Evolutionary conservation across 2,329 filamentous ascomycete species (phyloP), one percentile per base, ranked within the genome.

Genomic region (Teratosphaeria zuluensis): DNA sequence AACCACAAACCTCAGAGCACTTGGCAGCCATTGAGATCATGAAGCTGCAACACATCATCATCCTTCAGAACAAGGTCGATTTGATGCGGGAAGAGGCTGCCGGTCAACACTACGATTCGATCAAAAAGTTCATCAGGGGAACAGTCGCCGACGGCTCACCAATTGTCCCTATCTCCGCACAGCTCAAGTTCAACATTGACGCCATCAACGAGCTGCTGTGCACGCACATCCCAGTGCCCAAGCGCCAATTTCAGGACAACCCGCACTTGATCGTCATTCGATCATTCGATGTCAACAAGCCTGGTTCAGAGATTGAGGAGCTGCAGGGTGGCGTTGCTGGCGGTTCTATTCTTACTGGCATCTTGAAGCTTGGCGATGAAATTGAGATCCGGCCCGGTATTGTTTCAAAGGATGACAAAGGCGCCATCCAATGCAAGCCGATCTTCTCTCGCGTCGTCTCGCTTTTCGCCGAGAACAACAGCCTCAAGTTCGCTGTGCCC

Each of bases 41-140:
- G 94, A 99, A 99, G 83, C 85, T 99, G 64, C 91, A 95, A 76
- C 95, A 99, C 80, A 96, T 99, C 77, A 96, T 99, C 75, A 97
- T 99, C 72, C 84, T 99, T 60, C 94, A 99, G 78, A 99, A 99
- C 81, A 99, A 99, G 84, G 94, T 99, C 70, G 94, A 99, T 74
- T 78, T 99, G 68, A 97, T 99, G 91, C 85, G 91, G 69, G 90
- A 96, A 81, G 92, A 97, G 74, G 90, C 88, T 63, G 94, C 95
- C 54, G 84, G 90, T 71, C 85, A 92, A 72, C 94, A 99, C 77
- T 94, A 96, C 80, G 87, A 96, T 76, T 96, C 92, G 1, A 99
- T 99, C 67, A 82, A 95, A 70, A 97, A 97, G 78, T 99, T 99
- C 78, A 96, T 99, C 72, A 87, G 94, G 73, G 94, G 94, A 72